These are phyloP conservation scores for Candida hungchunana DNA, from an alignment of 805 yeast genomes.

Conservation along the genomic window DNA sequence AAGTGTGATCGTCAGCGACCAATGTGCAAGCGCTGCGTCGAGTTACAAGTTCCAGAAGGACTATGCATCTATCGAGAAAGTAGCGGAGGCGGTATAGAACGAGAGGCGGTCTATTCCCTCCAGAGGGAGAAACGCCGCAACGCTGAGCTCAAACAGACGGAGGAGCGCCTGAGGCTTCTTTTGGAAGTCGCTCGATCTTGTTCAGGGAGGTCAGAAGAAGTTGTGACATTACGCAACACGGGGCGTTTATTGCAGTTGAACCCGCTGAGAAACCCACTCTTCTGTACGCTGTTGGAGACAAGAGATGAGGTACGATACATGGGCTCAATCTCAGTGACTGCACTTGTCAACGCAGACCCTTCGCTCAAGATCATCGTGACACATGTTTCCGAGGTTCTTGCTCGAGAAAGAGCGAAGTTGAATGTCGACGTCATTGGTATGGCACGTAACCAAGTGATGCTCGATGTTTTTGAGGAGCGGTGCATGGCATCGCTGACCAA, in stretches of 20 bases:
- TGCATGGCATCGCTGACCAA: conserved; percentile 2
- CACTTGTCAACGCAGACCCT: conserved; percentile 2
- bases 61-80: conserved; percentile 8
- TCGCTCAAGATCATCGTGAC: conserved; percentile 1
- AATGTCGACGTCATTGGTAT: conserved; percentile 1
- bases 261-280: conserved; percentile 8
- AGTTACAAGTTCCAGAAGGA: conserved; percentile 8
- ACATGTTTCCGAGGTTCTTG: conserved; percentile 5
- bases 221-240: not conserved
- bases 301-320: conserved; percentile 1
- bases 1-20: conserved; percentile 9
- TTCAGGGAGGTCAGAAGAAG: not conserved
- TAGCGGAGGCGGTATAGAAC: conserved; percentile 2
- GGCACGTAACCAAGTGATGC: conserved; percentile 5
- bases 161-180: conserved; percentile 1
- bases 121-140: conserved; percentile 1
- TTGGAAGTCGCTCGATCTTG: conserved; percentile 1
- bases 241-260: conserved; percentile 2
- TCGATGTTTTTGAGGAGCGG: conserved; percentile 7
- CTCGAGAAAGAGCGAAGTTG: conserved; percentile 7
- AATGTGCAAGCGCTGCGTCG: conserved; percentile 9
- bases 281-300: conserved; percentile 3
- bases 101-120: not conserved
- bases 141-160: conserved; percentile 1
- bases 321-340: conserved; percentile 5